These are phyloP conservation scores for Ogataea naganishii DNA, from an alignment of 805 yeast species.

Conservation along the genomic window DNA sequence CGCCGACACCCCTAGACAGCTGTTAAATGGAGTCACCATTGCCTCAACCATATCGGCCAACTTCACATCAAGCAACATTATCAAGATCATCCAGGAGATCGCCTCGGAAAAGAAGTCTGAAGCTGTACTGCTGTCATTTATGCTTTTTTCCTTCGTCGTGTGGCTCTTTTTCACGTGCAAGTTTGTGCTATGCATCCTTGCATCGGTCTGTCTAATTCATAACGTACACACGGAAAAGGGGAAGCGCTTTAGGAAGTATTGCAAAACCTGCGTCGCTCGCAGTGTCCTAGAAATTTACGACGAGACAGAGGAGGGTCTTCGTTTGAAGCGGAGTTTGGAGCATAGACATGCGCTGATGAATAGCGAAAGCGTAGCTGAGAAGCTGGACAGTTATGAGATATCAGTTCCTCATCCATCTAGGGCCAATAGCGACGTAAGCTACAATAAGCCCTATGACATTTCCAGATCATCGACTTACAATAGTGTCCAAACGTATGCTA, in stretches of 20 bases:
- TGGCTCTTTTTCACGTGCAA: slow-evolving; percentile 54
- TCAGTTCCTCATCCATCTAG: too few relatives aligned
- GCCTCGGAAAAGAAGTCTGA: slow-evolving; percentile 56
- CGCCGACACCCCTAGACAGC: slow-evolving; percentile 85
- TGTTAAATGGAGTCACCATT: slow-evolving; percentile 67
- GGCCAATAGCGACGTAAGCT: too few relatives aligned
- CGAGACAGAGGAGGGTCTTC: slow-evolving; percentile 11
- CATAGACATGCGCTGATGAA: too few relatives aligned
- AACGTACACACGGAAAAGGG: slow-evolving; percentile 4
- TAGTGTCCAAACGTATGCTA: too few relatives aligned
- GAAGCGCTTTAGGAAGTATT: slow-evolving; percentile 12
- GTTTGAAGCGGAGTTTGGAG: slow-evolving; percentile 7
- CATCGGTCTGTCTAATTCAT: slow-evolving; percentile 14
- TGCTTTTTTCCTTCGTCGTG: slow-evolving; percentile 66
- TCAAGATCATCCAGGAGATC: slow-evolving; percentile 41
- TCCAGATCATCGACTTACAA: too few relatives aligned
- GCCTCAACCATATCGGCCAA: slow-evolving; percentile 40
- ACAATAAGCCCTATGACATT: too few relatives aligned
- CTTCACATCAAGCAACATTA: slow-evolving; percentile 28
- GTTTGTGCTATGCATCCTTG: slow-evolving; percentile 5
- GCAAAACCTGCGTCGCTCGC: slow-evolving; percentile 18
- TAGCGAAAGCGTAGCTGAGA: too few relatives aligned
- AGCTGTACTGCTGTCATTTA: slow-evolving; percentile 65
- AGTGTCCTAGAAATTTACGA: slow-evolving; percentile 19
- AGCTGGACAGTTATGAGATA: too few relatives aligned